phyloP scores from a whole-genome alignment of 75 land plant species.

The Pinus taeda region DNA sequence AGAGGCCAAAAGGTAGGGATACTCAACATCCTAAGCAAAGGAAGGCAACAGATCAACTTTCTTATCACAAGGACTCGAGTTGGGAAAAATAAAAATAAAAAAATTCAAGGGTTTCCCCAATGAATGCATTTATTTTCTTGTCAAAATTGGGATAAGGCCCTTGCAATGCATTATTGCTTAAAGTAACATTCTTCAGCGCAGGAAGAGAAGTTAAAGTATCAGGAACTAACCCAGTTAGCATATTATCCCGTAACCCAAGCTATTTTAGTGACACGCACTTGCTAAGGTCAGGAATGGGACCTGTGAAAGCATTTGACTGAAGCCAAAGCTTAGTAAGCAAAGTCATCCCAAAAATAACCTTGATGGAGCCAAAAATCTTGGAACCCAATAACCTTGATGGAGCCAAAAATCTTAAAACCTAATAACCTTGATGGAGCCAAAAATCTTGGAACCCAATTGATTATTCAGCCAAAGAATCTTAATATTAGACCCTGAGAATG shows the following conservation, averaged over 20 bases:
- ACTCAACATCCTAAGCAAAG: slow-evolving; percentile 27
- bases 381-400: too few species aligned
- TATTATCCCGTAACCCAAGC: slow-evolving; percentile 50
- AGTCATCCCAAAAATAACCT: slow-evolving; percentile 49
- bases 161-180: slow-evolving; percentile 65
- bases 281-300: slow-evolving; percentile 62
- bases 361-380: slow-evolving; percentile 46
- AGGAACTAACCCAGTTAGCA: slow-evolving; percentile 56
- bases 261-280: slow-evolving; percentile 11
- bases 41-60: slow-evolving; percentile 27
- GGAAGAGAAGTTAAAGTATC: slow-evolving; percentile 9
- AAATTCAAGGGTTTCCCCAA: slow-evolving; percentile 13
- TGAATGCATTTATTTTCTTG: slow-evolving; percentile 9
- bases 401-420: too few species aligned
- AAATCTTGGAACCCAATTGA: slow-evolving; percentile 19
- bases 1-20: slow-evolving; percentile 37
- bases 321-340: slow-evolving; percentile 53
- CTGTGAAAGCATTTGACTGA: slow-evolving; percentile 68
- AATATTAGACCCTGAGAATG: slow-evolving; percentile 31
- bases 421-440: slow-evolving; percentile 24
- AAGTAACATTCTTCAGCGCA: slow-evolving; percentile 32
- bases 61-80: slow-evolving; percentile 32
- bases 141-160: slow-evolving; percentile 60
- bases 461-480: slow-evolving; percentile 30
- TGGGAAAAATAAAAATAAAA: slow-evolving; percentile 35